phyloP scores from a whole-genome alignment of 805 yeast species.

The Pichia paraexigua region DNA sequence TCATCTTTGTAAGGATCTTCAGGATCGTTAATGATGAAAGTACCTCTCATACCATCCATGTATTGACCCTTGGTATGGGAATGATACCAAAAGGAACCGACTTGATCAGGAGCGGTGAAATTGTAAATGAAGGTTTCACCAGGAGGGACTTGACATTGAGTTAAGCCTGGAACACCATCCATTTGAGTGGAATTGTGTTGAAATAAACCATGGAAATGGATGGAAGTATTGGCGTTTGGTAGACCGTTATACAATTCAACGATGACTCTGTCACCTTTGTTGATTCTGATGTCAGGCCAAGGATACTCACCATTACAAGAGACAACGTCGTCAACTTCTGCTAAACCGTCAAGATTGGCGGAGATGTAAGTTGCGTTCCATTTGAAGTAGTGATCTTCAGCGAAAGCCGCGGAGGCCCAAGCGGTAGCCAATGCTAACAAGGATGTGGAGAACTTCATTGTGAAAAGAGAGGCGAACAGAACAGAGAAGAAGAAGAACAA shows the following conservation, averaged over 20 bases:
- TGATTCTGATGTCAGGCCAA: conserved; percentile 74
- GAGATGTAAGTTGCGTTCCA: conserved; percentile 59
- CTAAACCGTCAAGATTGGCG: conserved; percentile 50
- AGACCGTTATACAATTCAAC: conserved; percentile 73
- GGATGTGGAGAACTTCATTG: conserved; percentile 1
- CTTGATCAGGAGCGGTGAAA: conserved; percentile 77
- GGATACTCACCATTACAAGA: conserved; percentile 60
- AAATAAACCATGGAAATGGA: conserved; percentile 95
- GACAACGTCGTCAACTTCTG: conserved; percentile 34
- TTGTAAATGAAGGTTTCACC: conserved; percentile 67
- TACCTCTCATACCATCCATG: conserved; percentile 87
- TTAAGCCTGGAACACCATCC: conserved; percentile 88
- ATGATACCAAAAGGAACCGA: conserved; percentile 96
- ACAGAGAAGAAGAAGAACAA: neutral
- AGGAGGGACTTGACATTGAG: conserved; percentile 90
- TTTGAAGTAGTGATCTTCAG: conserved; percentile 48
- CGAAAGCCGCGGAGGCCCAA: conserved; percentile 1
- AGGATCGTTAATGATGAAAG: conserved; percentile 59
- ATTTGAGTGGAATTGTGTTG: conserved; percentile 63
- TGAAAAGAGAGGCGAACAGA: neutral
- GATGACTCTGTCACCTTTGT: conserved; percentile 71
- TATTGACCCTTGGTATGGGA: conserved; percentile 87
- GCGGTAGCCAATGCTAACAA: conserved; percentile 2
- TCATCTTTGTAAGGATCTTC: conserved; percentile 53
- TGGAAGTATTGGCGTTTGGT: conserved; percentile 55